Conservation (phyloP, 345 rosid species). For the Streptanthus diversifolius region DNA sequence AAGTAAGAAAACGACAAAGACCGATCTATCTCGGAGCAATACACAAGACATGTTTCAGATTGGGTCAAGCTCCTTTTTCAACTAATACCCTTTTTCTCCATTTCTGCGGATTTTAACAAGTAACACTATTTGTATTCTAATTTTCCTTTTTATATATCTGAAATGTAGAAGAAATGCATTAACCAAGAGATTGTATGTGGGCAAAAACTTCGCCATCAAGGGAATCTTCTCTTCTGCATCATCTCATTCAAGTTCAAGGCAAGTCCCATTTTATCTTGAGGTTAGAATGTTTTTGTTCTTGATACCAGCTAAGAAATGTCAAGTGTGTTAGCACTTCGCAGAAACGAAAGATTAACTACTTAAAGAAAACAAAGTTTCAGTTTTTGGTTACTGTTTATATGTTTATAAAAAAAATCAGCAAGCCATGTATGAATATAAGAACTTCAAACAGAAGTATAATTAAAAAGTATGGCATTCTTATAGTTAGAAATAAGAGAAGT, state of each 20-base stretch:
- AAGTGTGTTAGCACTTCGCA: not conserved
- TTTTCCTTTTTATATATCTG: not conserved
- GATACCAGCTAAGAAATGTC: constrained; percentile 8
- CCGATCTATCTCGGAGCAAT: constrained; percentile 10
- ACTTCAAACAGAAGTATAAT: not conserved
- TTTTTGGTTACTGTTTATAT: not conserved
- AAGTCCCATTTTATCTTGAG: constrained; percentile 22
- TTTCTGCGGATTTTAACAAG: not conserved
- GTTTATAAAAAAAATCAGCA: not conserved
- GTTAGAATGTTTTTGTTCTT: too few relatives aligned
- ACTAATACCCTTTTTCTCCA: not conserved
- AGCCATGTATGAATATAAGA: not conserved
- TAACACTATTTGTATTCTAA: constrained; percentile 10
- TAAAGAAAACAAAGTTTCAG: not conserved
- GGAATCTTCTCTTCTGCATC: constrained; percentile 30
- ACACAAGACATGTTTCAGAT: constrained; percentile 24
- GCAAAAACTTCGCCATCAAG: constrained; percentile 2
- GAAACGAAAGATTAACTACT: not conserved
- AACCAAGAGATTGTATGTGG: constrained; percentile 6
- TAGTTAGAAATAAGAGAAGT: not conserved
- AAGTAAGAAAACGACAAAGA: constrained; percentile 6
- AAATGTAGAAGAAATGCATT: constrained; percentile 16
- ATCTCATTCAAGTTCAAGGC: constrained; percentile 23
- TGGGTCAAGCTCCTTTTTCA: constrained; percentile 20
- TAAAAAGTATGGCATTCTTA: not conserved